phyloP scores from a whole-genome alignment of 441 rosid species.

The Populus tomentosa region DNA sequence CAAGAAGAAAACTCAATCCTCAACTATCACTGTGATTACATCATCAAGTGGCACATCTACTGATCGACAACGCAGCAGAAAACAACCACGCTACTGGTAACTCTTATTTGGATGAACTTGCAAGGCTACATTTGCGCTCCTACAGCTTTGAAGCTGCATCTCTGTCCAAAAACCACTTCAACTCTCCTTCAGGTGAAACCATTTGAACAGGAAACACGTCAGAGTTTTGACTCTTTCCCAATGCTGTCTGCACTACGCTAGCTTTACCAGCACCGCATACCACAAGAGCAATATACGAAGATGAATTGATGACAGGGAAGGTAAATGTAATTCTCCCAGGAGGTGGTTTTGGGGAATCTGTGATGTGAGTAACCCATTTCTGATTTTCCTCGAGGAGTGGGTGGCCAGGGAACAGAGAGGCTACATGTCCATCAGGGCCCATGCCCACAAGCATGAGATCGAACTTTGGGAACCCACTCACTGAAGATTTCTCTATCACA shows the following conservation, averaged over 20 bases:
- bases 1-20: not conserved
- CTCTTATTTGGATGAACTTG: not conserved
- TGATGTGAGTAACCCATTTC: constrained; percentile 66
- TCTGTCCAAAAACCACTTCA: constrained; percentile 51
- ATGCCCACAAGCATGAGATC: too few species aligned
- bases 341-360: constrained; percentile 73
- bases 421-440: too few species aligned
- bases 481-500: constrained; percentile 29
- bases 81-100: not conserved
- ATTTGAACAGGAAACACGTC: constrained; percentile 44
- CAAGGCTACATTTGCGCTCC: not conserved
- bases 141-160: constrained; percentile 28
- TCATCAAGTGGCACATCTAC: not conserved
- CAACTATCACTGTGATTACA: not conserved
- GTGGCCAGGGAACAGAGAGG: too few species aligned
- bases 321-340: constrained; percentile 54
- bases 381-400: too few species aligned
- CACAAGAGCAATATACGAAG: constrained; percentile 56
- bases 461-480: constrained; percentile 51
- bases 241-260: constrained; percentile 43
- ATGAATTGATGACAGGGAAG: constrained; percentile 66
- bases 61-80: not conserved
- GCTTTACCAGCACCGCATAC: constrained; percentile 57
- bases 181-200: constrained; percentile 57
- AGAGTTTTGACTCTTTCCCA: constrained; percentile 33